Conservation (phyloP, 306 rosid genomes). For the Pyrus betulifolia region DNA sequence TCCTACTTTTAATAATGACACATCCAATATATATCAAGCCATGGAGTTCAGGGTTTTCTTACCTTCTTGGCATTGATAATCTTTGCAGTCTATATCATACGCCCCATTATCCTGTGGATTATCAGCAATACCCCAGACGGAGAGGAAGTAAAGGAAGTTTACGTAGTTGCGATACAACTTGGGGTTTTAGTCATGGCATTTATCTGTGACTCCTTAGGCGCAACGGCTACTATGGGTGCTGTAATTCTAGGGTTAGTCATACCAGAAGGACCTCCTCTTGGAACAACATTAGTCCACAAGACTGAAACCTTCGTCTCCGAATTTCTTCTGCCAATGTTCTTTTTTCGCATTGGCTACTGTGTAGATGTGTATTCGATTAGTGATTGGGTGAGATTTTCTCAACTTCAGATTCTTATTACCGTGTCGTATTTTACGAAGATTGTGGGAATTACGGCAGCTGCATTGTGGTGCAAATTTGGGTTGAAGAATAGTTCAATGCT, state of each 20-base stretch:
- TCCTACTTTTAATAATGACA: too few species aligned
- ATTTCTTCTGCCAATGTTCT: neutral
- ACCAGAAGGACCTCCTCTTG: conserved; percentile 63
- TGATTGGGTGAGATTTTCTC: conserved; percentile 25
- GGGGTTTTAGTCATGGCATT: conserved; percentile 30
- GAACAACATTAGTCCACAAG: conserved; percentile 50
- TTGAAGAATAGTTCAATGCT: conserved; percentile 53
- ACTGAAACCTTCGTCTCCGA: conserved; percentile 24
- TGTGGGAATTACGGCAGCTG: conserved; percentile 40
- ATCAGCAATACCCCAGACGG: conserved; percentile 52
- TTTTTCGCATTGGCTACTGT: neutral
- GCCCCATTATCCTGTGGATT: conserved; percentile 34
- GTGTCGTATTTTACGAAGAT: conserved; percentile 36
- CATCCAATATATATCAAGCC: too few species aligned
- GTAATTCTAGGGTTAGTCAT: conserved; percentile 51
- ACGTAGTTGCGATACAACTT: conserved; percentile 27
- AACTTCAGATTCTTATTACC: conserved; percentile 22
- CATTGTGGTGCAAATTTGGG: conserved; percentile 45
- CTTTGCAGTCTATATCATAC: neutral
- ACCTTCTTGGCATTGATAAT: neutral
- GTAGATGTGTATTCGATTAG: conserved; percentile 20
- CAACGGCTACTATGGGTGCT: conserved; percentile 26
- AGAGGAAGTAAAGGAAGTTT: conserved; percentile 36
- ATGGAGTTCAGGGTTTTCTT: neutral
- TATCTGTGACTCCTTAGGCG: conserved; percentile 42